Percentiles rank a stretch among this genome's conserved stretches.
Evolutionary conservation across 208 protist species (phyloP).

Genomic region (Trichomonas tenax): DNA sequence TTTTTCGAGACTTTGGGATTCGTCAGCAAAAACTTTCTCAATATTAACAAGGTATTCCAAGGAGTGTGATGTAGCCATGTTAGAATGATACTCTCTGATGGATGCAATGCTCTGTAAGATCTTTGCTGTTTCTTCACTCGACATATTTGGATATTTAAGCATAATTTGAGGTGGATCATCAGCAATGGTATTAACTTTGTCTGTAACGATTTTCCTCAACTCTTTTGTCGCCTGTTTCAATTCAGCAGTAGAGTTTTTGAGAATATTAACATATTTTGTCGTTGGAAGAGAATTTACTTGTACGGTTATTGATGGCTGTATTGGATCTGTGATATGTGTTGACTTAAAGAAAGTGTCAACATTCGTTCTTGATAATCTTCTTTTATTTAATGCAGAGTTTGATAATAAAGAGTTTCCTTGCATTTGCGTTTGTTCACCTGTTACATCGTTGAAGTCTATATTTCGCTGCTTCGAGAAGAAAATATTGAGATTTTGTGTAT

Average conservation of each 20-base stretch:
- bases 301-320: neutral
- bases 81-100: neutral
- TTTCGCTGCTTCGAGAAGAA: neutral
- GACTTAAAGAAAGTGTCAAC: neutral
- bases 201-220: neutral
- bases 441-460: neutral
- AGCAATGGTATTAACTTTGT: neutral
- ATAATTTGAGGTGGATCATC: neutral
- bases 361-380: neutral
- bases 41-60: neutral
- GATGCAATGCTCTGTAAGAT: neutral
- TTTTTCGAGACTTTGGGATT: neutral
- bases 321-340: neutral
- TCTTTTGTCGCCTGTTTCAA: neutral
- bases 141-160: neutral
- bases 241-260: neutral
- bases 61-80: neutral
- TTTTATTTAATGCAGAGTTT: neutral
- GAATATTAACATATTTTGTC: neutral
- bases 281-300: neutral
- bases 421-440: neutral
- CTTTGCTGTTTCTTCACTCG: neutral
- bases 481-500: neutral
- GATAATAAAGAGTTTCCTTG: neutral
- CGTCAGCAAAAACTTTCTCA: neutral